Evolutionary conservation across 352 stramenopile genomes (phyloP).

Genomic region (Phytophthora tentaculata): DNA sequence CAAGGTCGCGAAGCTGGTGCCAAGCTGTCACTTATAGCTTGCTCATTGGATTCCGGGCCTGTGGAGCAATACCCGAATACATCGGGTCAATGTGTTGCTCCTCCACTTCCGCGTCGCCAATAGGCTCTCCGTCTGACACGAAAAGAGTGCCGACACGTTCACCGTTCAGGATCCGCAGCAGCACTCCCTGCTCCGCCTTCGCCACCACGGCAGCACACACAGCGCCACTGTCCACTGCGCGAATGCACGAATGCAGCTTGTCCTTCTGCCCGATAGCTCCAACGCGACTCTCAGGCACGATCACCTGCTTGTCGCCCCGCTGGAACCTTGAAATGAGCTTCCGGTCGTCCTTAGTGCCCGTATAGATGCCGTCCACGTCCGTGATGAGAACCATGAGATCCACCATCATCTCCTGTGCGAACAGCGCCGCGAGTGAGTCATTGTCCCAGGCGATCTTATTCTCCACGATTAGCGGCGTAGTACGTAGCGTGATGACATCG

Average conservation of each 20-base stretch:
- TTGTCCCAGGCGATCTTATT: slow-evolving; percentile 86
- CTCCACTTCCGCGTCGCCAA: slow-evolving; percentile 49
- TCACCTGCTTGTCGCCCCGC: slow-evolving; percentile 47
- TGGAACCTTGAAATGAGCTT: slow-evolving; percentile 61
- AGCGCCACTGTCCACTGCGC: slow-evolving; percentile 72
- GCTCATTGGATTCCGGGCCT: slow-evolving; percentile 35
- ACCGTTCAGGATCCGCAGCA: slow-evolving; percentile 73
- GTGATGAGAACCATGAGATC: slow-evolving; percentile 85
- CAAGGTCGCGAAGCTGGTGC: too few relatives aligned
- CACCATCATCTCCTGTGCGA: slow-evolving; percentile 72
- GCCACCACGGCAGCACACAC: slow-evolving; percentile 68
- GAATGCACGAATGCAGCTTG: slow-evolving; percentile 84
- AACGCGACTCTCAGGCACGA: slow-evolving; percentile 62
- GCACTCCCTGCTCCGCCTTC: slow-evolving; percentile 64
- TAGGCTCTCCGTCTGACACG: slow-evolving; percentile 44
- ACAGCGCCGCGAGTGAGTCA: slow-evolving; percentile 81
- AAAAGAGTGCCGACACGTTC: slow-evolving; percentile 78
- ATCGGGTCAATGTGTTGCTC: slow-evolving; percentile 69
- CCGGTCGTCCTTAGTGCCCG: slow-evolving; percentile 22
- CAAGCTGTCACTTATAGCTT: slow-evolving; percentile 46
- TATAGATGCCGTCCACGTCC: slow-evolving; percentile 73
- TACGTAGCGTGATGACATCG: slow-evolving; percentile 78
- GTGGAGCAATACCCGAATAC: slow-evolving; percentile 69
- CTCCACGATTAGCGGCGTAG: slow-evolving; percentile 61
- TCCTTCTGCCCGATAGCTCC: slow-evolving; percentile 75